phyloP scores from a whole-genome alignment of 1,284 basidiomycete species.

The Nidula niveotomentosa region DNA sequence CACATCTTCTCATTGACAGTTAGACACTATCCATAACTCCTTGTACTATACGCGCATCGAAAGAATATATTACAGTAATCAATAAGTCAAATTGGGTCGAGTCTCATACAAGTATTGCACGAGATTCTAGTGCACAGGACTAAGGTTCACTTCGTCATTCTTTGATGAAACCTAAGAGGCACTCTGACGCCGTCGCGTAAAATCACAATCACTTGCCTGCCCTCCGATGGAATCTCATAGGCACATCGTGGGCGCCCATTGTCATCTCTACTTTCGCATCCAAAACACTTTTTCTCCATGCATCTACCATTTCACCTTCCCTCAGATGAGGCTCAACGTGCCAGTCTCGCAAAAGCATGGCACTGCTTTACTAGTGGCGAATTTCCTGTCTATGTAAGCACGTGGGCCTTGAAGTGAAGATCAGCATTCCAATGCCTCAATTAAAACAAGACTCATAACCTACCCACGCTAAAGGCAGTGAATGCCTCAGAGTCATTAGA shows the following conservation, averaged over 20 bases:
- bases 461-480: conserved; percentile 47
- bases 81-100: no score
- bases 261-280: conserved; percentile 37
- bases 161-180: no score
- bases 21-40: no score
- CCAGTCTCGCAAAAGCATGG: conserved; percentile 51
- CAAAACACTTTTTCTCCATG: conserved; percentile 44
- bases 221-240: conserved; percentile 9
- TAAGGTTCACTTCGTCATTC: no score
- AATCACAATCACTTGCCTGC: no score
- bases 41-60: no score
- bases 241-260: conserved; percentile 36
- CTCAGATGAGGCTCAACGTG: conserved; percentile 40
- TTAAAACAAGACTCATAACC: conserved; percentile 13
- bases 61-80: no score
- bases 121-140: no score
- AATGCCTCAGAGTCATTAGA: conserved; percentile 34
- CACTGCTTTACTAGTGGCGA: conserved; percentile 51
- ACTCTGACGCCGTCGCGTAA: no score
- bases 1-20: no score
- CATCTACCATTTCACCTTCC: conserved; percentile 37
- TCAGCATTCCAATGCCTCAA: background rate
- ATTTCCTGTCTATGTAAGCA: conserved; percentile 54
- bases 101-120: no score
- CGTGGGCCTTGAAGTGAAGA: conserved; percentile 35